These are phyloP conservation scores for Euphorbia peplus DNA, from an alignment of 345 rosid species.

Conservation along the genomic window DNA sequence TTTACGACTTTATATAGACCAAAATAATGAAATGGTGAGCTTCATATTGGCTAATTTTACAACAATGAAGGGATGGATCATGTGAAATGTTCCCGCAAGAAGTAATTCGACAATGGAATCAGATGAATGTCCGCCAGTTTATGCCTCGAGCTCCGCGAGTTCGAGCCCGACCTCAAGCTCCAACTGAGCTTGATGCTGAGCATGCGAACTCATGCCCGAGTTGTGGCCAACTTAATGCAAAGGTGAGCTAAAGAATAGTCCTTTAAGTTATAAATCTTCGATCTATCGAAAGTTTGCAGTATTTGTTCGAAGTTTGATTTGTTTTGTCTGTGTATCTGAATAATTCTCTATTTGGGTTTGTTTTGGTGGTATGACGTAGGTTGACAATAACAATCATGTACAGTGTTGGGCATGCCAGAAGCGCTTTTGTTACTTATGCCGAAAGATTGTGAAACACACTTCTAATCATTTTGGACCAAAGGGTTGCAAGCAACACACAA, in stretches of 20 bases:
- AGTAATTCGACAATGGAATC: slow-evolving; percentile 51
- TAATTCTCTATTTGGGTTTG: neutral
- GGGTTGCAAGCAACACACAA: slow-evolving; percentile 84
- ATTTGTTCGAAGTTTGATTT: no score
- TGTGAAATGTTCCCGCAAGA: slow-evolving; percentile 67
- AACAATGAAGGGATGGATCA: slow-evolving; percentile 43
- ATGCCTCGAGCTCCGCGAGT: no score
- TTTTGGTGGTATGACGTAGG: slow-evolving; percentile 33
- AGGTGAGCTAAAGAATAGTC: slow-evolving; percentile 39
- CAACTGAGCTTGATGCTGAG: slow-evolving; percentile 39
- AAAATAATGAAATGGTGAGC: neutral
- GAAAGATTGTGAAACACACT: slow-evolving; percentile 56
- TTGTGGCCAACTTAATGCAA: slow-evolving; percentile 67
- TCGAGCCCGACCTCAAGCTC: slow-evolving; percentile 52
- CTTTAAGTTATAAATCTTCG: neutral
- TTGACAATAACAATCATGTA: slow-evolving; percentile 75
- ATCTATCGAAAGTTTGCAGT: no score
- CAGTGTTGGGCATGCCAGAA: slow-evolving; percentile 83
- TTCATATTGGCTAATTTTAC: slow-evolving; percentile 1
- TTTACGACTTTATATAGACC: no score
- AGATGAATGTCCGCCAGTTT: slow-evolving; percentile 45
- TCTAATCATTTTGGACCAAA: slow-evolving; percentile 76
- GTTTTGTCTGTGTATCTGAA: neutral
- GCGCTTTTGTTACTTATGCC: slow-evolving; percentile 71
- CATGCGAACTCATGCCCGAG: slow-evolving; percentile 51